A percentile compares a stretch with the other conserved stretches of the same genome.
phyloP scores from a whole-genome alignment of 2,329 filamentous ascomycete genomes.

The Ophiobolus disseminans region DNA sequence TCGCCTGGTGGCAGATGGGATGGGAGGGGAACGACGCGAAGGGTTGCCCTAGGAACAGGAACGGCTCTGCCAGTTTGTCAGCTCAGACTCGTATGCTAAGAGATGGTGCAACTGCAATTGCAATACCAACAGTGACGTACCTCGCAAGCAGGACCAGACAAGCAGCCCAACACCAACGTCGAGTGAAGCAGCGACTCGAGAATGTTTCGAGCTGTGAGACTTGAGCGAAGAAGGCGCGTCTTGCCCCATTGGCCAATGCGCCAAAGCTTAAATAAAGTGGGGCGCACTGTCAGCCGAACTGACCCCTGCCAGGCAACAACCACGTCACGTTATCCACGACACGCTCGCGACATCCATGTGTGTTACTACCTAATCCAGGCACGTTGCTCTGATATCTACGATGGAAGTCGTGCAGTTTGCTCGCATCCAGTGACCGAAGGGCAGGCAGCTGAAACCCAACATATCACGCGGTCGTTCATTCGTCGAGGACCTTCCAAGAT shows the following conservation, averaged over 20 bases:
- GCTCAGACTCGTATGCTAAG: constrained; percentile 2
- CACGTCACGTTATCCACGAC: too few relatives aligned
- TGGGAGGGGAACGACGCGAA: constrained; percentile 19
- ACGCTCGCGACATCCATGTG: too few relatives aligned
- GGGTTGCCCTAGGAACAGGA: constrained; percentile 33
- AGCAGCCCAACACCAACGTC: constrained; percentile 17
- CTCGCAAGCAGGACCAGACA: constrained; percentile 15
- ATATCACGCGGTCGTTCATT: too few relatives aligned
- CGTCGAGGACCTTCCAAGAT: too few relatives aligned
- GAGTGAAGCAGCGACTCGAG: constrained; percentile 21
- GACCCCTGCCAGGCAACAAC: not conserved
- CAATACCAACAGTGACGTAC: constrained; percentile 13
- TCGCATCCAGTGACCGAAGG: too few relatives aligned
- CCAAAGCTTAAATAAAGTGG: too few relatives aligned
- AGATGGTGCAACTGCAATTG: constrained; percentile 17
- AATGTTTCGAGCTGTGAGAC: constrained; percentile 29
- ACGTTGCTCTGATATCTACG: too few relatives aligned
- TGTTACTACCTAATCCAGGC: too few relatives aligned
- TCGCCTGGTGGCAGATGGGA: constrained; percentile 20
- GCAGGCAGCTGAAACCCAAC: too few relatives aligned
- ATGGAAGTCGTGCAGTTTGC: too few relatives aligned
- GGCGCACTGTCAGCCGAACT: not conserved
- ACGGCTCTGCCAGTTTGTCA: constrained; percentile 22
- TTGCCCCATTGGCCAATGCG: not conserved
- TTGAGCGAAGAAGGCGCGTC: constrained; percentile 9